phyloP scores from a whole-genome alignment of 73 alveolate species.

The Blepharisma stoltei region DNA sequence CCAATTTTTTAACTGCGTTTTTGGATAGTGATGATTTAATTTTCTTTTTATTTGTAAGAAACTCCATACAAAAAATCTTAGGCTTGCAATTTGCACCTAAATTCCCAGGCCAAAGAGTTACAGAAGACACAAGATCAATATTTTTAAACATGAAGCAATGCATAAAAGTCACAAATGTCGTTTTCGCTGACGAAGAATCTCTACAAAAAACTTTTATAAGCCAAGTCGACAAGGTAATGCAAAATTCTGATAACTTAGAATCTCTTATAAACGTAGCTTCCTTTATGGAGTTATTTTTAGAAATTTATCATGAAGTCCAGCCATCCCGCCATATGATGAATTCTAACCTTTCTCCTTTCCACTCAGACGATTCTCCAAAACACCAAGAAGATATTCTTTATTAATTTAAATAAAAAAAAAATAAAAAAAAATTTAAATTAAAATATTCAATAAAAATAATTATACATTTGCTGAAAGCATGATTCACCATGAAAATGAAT shows the following conservation, averaged over 20 bases:
- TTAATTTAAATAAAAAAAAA: no score
- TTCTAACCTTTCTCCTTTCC: no score
- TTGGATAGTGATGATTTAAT: neutral
- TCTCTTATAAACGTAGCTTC: no score
- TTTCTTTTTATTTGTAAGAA: conserved; percentile 18
- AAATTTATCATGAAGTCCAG: no score
- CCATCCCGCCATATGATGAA: no score
- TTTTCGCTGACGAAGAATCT: conserved; percentile 25
- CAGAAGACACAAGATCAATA: neutral
- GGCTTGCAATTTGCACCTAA: conserved; percentile 12
- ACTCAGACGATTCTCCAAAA: no score
- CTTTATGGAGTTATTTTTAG: no score
- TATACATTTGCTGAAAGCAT: no score
- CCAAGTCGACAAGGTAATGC: neutral
- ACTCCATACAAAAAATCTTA: neutral
- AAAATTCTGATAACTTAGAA: neutral
- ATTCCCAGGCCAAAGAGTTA: conserved; percentile 2
- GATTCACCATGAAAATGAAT: no score
- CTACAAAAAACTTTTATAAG: conserved; percentile 1
- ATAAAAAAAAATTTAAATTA: no score
- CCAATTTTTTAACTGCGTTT: neutral
- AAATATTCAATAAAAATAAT: no score
- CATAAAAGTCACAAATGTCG: neutral
- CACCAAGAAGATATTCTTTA: no score
- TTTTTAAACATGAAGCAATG: neutral